Percentiles rank a stretch among this genome's conserved stretches.
Conservation (phyloP, 306 rosid genomes). For the Psophocarpus tetragonolobus region DNA sequence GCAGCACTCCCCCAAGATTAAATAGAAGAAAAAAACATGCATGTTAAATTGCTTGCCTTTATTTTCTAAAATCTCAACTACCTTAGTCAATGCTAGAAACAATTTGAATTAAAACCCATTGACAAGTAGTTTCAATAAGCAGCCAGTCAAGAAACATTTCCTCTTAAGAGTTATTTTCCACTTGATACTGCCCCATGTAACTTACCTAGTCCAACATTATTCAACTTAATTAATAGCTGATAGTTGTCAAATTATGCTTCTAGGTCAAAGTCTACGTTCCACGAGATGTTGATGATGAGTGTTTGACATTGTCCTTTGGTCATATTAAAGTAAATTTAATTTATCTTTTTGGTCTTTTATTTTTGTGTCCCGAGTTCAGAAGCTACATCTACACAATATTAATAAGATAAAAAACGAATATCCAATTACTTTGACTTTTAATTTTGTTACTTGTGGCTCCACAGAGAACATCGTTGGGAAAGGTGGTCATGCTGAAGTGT, state of each 20-base stretch:
- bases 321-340: background rate
- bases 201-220: background rate
- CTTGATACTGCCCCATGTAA: background rate
- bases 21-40: background rate
- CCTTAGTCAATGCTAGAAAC: constrained; percentile 20
- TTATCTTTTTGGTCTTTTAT: background rate
- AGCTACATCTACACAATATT: background rate
- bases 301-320: background rate
- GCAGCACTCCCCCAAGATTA: background rate
- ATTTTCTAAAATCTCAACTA: background rate
- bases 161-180: background rate
- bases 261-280: constrained; percentile 21
- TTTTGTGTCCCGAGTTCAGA: constrained; percentile 7
- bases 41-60: background rate
- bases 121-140: background rate
- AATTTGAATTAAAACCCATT: background rate
- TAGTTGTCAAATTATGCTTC: constrained; percentile 4
- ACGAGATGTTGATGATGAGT: constrained; percentile 9
- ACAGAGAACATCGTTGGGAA: constrained; percentile 81
- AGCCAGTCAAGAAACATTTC: background rate
- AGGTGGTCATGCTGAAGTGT: constrained; percentile 98
- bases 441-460: background rate
- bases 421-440: background rate
- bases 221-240: background rate
- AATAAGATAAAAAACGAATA: background rate